Base-by-base conservation (phyloP, 163 green algal species). In the Chlorella variabilis region DNA sequence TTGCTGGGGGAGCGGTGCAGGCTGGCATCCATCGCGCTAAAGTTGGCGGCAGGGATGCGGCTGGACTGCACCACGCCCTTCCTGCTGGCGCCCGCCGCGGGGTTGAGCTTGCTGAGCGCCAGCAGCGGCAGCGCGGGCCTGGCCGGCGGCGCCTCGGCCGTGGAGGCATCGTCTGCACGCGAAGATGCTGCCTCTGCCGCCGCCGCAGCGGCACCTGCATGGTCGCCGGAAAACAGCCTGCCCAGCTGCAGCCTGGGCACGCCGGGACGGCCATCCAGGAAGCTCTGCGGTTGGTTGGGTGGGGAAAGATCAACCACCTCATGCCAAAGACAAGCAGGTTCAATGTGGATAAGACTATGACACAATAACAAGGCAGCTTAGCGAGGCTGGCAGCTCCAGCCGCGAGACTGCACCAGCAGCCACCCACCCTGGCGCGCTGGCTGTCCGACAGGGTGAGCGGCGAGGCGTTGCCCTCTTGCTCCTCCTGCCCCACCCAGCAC, bases 171-270 rank as follows among this genome's bases (percentile, higher is more conserved):
- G 6, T n/a, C 23, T 1, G 25, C 31, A 17, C 25, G 33, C 3
- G 34, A 27, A 58, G 62, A 18, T 17, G 51, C 31, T 11, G 71
- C 34, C 21, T 8, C 51, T 21, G 42, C 34, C 5, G 34, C 51
- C 23, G 42, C 71, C 0, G n/a, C 34, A 27, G 48, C 31, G 31
- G 29, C 23, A 15, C 31, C 31, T 48, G 20, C 9, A 13, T 68
- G 23, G 9, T 23, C 49, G 39, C 18, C 34, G 2, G 51, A 56
- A 15, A 41, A 36, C 13, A 82, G 62, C 45, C 8, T n/a, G 3
- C 45, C 58, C 45, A 82, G 63, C 25, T 34, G 63, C 62, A 82
- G 76, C 63, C 27, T 48, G 2, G 76, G 76, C 63, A 82, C 76
- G 0, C 27, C 49, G 4, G 76, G 76, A 0, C 76, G 62, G 13